A percentile compares a stretch with the other conserved stretches of the same genome.
These are phyloP conservation scores for Chlamydomonas eustigma DNA, from an alignment of 139 green algal genomes.

Conservation along the genomic window DNA sequence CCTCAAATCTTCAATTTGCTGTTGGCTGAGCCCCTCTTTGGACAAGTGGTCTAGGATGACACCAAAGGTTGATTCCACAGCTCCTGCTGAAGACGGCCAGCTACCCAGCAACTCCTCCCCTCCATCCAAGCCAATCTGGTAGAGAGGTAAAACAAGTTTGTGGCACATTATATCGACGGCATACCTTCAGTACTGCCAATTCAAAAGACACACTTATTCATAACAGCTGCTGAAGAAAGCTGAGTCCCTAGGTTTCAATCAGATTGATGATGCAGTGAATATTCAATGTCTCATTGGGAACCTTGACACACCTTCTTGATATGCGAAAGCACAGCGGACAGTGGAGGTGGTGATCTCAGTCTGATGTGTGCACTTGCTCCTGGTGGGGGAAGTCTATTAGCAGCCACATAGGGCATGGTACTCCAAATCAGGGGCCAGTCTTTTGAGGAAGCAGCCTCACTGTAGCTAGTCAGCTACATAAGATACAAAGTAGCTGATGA, in stretches of 20 bases:
- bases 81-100: conserved; percentile 38
- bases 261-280: too few relatives aligned
- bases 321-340: conserved; percentile 9
- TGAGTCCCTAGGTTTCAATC: not conserved
- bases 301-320: not conserved
- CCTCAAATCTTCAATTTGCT: too few relatives aligned
- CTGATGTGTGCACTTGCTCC: conserved; percentile 32
- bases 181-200: too few relatives aligned
- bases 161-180: too few relatives aligned
- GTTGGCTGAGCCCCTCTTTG: conserved; percentile 36
- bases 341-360: conserved; percentile 45
- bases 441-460: conserved; percentile 22
- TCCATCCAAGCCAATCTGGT: conserved; percentile 37
- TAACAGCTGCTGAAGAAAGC: too few relatives aligned
- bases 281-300: not conserved
- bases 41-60: conserved; percentile 47
- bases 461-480: conserved; percentile 26
- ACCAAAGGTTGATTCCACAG: conserved; percentile 33
- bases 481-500: too few relatives aligned
- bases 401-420: conserved; percentile 36
- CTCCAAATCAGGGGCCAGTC: conserved; percentile 67
- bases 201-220: too few relatives aligned
- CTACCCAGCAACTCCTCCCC: conserved; percentile 45
- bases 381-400: conserved; percentile 21
- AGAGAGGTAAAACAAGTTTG: conserved; percentile 41